Conservation (phyloP, 2,329 filamentous ascomycete genomes). For the Neofusicoccum cordaticola region DNA sequence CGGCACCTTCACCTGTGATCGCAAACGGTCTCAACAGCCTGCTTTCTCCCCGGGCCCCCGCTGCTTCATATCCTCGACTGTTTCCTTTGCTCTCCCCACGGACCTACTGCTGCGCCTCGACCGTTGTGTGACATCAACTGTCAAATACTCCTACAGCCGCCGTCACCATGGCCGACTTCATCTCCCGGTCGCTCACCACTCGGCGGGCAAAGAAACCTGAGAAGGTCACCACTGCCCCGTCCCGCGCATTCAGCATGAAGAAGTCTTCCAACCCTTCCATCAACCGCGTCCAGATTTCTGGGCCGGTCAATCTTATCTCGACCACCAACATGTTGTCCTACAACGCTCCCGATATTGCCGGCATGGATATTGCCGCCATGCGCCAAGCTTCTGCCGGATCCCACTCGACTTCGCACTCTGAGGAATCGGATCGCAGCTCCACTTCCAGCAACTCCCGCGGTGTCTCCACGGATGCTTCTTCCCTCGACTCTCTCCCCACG, state of each 20-base stretch:
- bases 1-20: slow-evolving; percentile 1
- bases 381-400: slow-evolving; percentile 47
- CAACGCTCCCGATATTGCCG: slow-evolving; percentile 77
- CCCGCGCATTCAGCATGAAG: slow-evolving; percentile 43
- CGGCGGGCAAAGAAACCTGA: slow-evolving; percentile 61
- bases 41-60: not conserved
- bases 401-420: slow-evolving; percentile 49
- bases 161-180: slow-evolving; percentile 30
- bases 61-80: not conserved
- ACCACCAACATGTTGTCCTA: slow-evolving; percentile 97
- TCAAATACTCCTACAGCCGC: not conserved
- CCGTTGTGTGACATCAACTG: slow-evolving; percentile 7
- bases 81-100: not conserved
- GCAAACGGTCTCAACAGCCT: not conserved
- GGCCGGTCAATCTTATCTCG: slow-evolving; percentile 80
- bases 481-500: slow-evolving; percentile 45
- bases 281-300: slow-evolving; percentile 75
- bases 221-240: slow-evolving; percentile 29
- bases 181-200: slow-evolving; percentile 67
- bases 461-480: slow-evolving; percentile 66
- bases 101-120: not conserved
- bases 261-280: slow-evolving; percentile 40
- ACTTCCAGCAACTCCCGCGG: slow-evolving; percentile 58
- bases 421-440: slow-evolving; percentile 67
- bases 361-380: slow-evolving; percentile 55